Evolutionary conservation across 1,284 basidiomycete species (phyloP), one percentile per base, ranked within the genome.

Genomic region (Sanghuangporus weigelae): DNA sequence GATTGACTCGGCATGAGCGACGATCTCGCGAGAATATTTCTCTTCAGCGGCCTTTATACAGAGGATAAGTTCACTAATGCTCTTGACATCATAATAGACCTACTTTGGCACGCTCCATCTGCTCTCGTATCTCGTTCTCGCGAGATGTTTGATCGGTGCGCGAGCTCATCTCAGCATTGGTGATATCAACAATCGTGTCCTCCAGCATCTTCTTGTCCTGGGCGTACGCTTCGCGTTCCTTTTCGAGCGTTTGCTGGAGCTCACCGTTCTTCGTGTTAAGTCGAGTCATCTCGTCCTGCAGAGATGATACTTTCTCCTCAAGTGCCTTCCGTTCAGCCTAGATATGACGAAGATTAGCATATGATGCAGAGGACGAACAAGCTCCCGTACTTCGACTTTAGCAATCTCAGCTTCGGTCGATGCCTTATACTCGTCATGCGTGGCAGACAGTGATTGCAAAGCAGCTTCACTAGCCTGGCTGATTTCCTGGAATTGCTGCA

Each of bases 401-500:
- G 85, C 74, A 57, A 92, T 76, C 66, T 85, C 83, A 16, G 82
- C 79, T 66, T 92, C 90, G 0, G 86, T 86, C 0, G 84, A 82
- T 3, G 81, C 69, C 73, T 86, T 90, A 77, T 89, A 94, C 72
- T 93, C 87, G 61, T 95, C 92, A 68, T 89, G 86, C 0, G 90
- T 91, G 0, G 78, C 74, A 62, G 87, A 89, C 51, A 95, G 75
- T 48, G 84, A 83, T 26, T 83, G 79, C 6, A 95, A 78, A 16
- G 92, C 91, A 66, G 81, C 81, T 71, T 95, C 93, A 69, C 84
- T 93, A 0, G 90, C 89, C 70, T 88, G 83, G 64, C 89, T 90
- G 69, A 94, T 93, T 64, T 90, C 86, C 72, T 92, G 84, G 82
- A 90, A 95, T 72, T 95, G 92, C 67, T 90, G 83, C 23, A 89